Percentiles rank a stretch among this genome's conserved stretches.
Conservation (phyloP, 768 basidiomycete genomes). For the Phylloporus scabripes region DNA sequence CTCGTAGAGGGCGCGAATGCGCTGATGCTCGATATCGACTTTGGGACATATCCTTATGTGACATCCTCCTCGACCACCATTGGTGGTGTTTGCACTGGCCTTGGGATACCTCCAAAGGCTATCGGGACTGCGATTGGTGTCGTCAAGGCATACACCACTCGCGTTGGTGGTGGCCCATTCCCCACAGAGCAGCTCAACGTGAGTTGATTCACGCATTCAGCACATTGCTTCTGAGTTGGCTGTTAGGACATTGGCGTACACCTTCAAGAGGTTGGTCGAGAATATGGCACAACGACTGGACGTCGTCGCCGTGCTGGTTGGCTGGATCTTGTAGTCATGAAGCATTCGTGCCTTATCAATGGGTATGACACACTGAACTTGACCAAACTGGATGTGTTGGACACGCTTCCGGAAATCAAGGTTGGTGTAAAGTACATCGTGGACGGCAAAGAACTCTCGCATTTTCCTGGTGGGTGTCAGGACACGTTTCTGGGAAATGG, state of each 20-base stretch:
- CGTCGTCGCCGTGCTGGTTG: constrained; percentile 91
- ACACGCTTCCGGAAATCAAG: constrained; percentile 80
- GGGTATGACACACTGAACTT: constrained; percentile 92
- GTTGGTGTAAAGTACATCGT: constrained; percentile 75
- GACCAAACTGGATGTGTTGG: constrained; percentile 94
- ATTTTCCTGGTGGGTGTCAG: constrained; percentile 74
- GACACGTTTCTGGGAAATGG: not conserved
- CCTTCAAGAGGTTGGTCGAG: constrained; percentile 89
- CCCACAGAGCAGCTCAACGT: constrained; percentile 93
- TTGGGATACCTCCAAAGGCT: constrained; percentile 90
- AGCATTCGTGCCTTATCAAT: constrained; percentile 89
- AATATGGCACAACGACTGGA: constrained; percentile 92
- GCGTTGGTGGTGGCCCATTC: constrained; percentile 98
- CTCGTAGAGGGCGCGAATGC: constrained; percentile 98
- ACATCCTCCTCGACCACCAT: constrained; percentile 92
- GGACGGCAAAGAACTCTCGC: constrained; percentile 69
- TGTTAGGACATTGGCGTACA: constrained; percentile 72
- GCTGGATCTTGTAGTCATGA: constrained; percentile 95
- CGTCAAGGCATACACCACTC: constrained; percentile 96
- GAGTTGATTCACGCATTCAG: constrained; percentile 22
- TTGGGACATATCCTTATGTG: constrained; percentile 96
- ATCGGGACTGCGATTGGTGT: constrained; percentile 90
- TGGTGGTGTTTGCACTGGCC: constrained; percentile 94
- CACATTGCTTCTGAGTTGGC: not conserved
- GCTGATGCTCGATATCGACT: constrained; percentile 96